These are phyloP conservation scores for Leucosporidium scottii DNA, from an alignment of 768 basidiomycete species.

Conservation along the genomic window DNA sequence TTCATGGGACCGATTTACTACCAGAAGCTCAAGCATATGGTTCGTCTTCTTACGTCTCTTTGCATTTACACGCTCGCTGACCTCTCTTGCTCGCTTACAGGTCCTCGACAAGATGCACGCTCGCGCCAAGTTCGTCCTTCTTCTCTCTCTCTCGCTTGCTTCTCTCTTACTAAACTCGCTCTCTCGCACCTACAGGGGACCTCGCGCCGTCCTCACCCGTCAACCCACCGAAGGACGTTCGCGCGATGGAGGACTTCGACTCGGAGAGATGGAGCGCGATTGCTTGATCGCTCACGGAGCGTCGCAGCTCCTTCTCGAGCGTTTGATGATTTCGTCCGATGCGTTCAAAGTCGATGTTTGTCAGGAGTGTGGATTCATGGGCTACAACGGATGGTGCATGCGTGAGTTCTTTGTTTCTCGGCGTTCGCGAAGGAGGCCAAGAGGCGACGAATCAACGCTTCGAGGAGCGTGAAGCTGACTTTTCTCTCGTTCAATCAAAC, in stretches of 20 bases:
- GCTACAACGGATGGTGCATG: conserved; percentile 41
- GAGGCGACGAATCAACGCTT: too few relatives aligned
- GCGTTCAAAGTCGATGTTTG: conserved; percentile 97
- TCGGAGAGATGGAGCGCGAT: conserved; percentile 99
- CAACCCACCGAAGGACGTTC: conserved; percentile 98
- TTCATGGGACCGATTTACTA: conserved; percentile 74
- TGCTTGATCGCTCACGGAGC: conserved; percentile 85
- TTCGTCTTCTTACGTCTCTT: conserved; percentile 41
- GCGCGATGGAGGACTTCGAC: conserved; percentile 88
- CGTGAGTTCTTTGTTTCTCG: conserved; percentile 9
- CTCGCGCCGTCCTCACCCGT: conserved; percentile 88
- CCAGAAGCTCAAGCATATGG: conserved; percentile 72
- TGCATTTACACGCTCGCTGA: conserved; percentile 14
- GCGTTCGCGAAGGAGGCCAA: conserved; percentile 46
- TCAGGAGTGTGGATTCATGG: conserved; percentile 87
- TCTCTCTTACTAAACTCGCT: conserved; percentile 16
- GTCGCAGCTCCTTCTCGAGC: conserved; percentile 88
- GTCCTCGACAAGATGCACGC: conserved; percentile 99
- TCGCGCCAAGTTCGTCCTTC: conserved; percentile 66
- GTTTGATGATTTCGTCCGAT: conserved; percentile 98
- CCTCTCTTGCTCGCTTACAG: conserved; percentile 57
- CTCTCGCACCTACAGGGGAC: conserved; percentile 55
- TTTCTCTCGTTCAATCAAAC: conserved; percentile 48
- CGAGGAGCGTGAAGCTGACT: background rate
- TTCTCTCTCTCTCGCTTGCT: background rate